These are phyloP conservation scores for Kandelia obovata DNA, from an alignment of 345 rosid species.

Conservation along the genomic window DNA sequence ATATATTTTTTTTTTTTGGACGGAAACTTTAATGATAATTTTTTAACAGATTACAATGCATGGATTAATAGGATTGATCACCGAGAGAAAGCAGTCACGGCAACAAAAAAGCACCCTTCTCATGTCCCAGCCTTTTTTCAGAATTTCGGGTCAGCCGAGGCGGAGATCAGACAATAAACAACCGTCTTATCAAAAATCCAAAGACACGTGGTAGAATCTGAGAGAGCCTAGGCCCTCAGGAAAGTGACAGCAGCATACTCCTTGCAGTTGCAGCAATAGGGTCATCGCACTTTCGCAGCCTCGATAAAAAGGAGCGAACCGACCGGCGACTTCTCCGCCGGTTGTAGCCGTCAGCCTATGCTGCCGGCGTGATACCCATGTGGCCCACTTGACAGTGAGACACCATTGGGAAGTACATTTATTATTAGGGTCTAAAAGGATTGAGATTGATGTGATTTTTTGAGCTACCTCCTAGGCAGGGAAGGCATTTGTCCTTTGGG, in stretches of 20 bases:
- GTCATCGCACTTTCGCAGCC: neutral
- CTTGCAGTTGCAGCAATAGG: neutral
- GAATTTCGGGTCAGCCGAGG: slow-evolving; percentile 4
- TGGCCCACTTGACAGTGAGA: neutral
- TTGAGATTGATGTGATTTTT: slow-evolving; percentile 29
- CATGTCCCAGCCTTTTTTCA: neutral
- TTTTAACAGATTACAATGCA: no score
- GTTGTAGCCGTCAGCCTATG: slow-evolving; percentile 18
- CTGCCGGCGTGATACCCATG: slow-evolving; percentile 13
- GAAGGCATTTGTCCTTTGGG: neutral
- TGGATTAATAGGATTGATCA: no score
- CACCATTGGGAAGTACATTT: neutral
- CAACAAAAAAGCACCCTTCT: no score
- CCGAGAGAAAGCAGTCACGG: no score
- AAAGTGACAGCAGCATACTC: slow-evolving; percentile 8
- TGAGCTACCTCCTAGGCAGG: neutral
- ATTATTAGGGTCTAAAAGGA: slow-evolving; percentile 4
- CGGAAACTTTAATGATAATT: no score
- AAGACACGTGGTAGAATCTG: slow-evolving; percentile 13
- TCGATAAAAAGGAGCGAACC: neutral
- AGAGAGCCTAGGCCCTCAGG: slow-evolving; percentile 2
- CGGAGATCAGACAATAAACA: neutral
- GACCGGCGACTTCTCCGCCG: slow-evolving; percentile 26
- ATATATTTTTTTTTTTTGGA: no score
- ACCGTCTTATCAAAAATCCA: neutral